Base-by-base conservation (phyloP, 768 basidiomycete genomes). In the Aureoboletus auriporus region DNA sequence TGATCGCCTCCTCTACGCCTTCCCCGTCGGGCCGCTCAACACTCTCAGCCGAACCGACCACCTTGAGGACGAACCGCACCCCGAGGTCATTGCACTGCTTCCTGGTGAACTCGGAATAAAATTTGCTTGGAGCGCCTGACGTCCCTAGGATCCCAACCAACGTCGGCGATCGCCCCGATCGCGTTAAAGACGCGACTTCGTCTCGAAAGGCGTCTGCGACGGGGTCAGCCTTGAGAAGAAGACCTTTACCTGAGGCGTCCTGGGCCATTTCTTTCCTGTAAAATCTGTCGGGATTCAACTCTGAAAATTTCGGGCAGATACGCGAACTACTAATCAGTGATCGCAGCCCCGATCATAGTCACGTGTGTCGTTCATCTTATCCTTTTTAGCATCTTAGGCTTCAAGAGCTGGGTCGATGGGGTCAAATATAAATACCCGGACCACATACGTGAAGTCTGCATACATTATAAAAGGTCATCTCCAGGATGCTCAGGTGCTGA, bases 1-100 rank as follows among this genome's bases (percentile, higher is more conserved):
- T 84, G 56, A 98, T 95, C 8, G 89, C 94, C 66, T 95, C 90
- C 66, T 99, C 96, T 8, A 93, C 93, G 10, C 90, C 93, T 28
- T 93, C 91, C 1, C 90, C 90, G 39, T 89, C 87, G 0, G 74
- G 79, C 13, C 48, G 48, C 20, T 71, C 71, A 49, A 55, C 17
- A 62, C 65, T 55, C 63, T 77, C 75, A 4, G 71, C 72, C 20
- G 75, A 74, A 20, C 75, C 68, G 5, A 84, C 83, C 51, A 71
- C 73, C 58, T 81, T 83, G 50, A 99, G 74, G 43, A 89, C 83
- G 64, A 93, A 99, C 31, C 84, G 79, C 44, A 99, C 83, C 0
- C 93, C 94, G 27, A 98, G 76, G 33, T 81, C 84, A 36, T 87
- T 81, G 66, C 96, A 98, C 57, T 94, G 91, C 64, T 85, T 93